Base-by-base conservation (phyloP, 805 yeast genomes). In the Ascoidea tarda region DNA sequence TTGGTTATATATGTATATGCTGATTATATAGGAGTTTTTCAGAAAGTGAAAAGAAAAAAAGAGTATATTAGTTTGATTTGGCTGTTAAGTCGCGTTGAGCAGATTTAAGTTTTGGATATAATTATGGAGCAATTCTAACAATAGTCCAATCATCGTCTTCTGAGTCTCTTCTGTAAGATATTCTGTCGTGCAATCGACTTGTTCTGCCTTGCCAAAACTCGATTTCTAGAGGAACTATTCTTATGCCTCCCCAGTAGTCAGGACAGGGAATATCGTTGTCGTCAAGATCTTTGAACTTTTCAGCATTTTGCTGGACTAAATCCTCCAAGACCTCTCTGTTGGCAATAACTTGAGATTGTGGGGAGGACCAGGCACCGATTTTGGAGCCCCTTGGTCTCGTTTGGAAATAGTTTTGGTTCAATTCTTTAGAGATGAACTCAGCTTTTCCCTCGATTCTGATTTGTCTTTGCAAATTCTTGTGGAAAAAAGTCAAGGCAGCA, bases 201-300 rank as follows among this genome's bases (percentile, higher is more conserved):
- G 77, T 74, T 57, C 99, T 80, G 16, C 99, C 99, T 70, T 93
- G 99, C 97, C 98, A 93, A 63, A 91, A 93, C 69, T 93, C 99
- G 58, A 91, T 77, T 63, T 88, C 96, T 49, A 87, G 69, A 5
- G 99, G 99, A 47, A 84, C 80, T 16, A 93, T 74, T 62, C 96
- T 76, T 50, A 93, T 64, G 0, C 99, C 99, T 52, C 98, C 99
- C 99, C 99, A 93, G 64, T 72, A 83, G 44, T 86, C 90, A 14
- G 99, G 99, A 58, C 95, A 84, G 33, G 95, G 95, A 48, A 93
- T 79, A 46, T 81, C 80, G 44, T 78, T 78, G 51, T 76, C 84
- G 42, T 48, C 31, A 47, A 68, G 65, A 46, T 74, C 80, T 57
- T 79, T 77, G 57, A 87, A 87, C 63, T 79, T 74, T 52, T 74